Percentiles rank a stretch among this genome's conserved stretches.
Evolutionary conservation across 1,139 yeast species (phyloP).

Genomic region (Kodamaea fungicola): DNA sequence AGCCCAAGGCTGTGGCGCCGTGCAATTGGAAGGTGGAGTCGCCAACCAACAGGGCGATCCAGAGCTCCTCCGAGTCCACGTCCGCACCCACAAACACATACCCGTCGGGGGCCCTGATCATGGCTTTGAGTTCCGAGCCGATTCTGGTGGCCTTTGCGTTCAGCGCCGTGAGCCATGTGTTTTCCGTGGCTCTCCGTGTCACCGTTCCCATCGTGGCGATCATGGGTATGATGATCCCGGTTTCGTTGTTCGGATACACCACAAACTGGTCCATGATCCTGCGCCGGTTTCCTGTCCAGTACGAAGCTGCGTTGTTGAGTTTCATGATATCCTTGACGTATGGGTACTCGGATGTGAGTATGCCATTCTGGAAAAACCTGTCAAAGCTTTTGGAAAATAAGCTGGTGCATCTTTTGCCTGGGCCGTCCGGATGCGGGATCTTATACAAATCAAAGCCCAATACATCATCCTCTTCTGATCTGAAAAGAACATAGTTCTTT

Average conservation of each 20-base stretch:
- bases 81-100: conserved; percentile 96
- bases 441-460: conserved; percentile 45
- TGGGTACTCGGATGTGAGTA: conserved; percentile 66
- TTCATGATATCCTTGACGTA: conserved; percentile 75
- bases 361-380: conserved; percentile 68
- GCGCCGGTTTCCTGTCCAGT: conserved; percentile 90
- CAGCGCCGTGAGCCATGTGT: conserved; percentile 96
- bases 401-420: conserved; percentile 68
- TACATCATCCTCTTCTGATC: background rate
- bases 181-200: conserved; percentile 94
- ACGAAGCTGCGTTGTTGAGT: conserved; percentile 76
- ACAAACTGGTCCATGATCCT: conserved; percentile 85
- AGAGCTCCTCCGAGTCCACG: conserved; percentile 95
- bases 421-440: conserved; percentile 92
- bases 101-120: conserved; percentile 83
- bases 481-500: conserved; percentile 48
- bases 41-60: conserved; percentile 96
- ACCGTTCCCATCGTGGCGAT: conserved; percentile 94
- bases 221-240: conserved; percentile 81
- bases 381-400: conserved; percentile 76
- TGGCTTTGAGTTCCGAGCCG: conserved; percentile 91
- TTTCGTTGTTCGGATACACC: conserved; percentile 43
- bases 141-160: conserved; percentile 82
- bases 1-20: conserved; percentile 95
- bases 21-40: conserved; percentile 86